These are phyloP conservation scores for Chlamydomonas applanata DNA, from an alignment of 139 green algal genomes.

Conservation along the genomic window DNA sequence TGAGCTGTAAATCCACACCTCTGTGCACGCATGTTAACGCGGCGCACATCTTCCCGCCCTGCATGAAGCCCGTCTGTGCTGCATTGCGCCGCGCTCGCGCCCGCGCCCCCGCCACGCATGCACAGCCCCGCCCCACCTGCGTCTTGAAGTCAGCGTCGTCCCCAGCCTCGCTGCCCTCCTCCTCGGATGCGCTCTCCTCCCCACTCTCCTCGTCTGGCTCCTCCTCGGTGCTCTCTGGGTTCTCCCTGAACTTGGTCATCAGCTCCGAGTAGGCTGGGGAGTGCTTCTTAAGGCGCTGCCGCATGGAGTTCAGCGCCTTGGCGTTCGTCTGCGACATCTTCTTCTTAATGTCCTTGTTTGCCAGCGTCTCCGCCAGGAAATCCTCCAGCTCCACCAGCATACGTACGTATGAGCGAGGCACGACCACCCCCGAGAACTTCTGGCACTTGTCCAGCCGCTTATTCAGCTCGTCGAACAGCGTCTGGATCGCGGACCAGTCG, in stretches of 20 bases:
- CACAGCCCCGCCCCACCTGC: conserved; percentile 20
- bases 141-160: conserved; percentile 40
- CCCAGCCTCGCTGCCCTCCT: conserved; percentile 43
- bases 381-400: conserved; percentile 93
- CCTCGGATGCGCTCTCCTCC: conserved; percentile 43
- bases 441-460: conserved; percentile 92
- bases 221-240: conserved; percentile 68
- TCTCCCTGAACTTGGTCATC: conserved; percentile 47
- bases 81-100: not conserved
- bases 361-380: conserved; percentile 75
- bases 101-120: conserved; percentile 7
- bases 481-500: conserved; percentile 92
- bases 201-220: conserved; percentile 52
- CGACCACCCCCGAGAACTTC: conserved; percentile 41
- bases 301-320: conserved; percentile 95
- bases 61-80: too few species aligned
- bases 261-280: conserved; percentile 59
- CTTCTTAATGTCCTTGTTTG: conserved; percentile 88
- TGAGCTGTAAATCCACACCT: too few species aligned
- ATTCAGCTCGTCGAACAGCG: conserved; percentile 96
- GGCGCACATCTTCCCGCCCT: not conserved
- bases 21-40: conserved; percentile 1
- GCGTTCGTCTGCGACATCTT: conserved; percentile 94
- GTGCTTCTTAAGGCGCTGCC: conserved; percentile 97
- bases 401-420: conserved; percentile 83